phyloP scores from a whole-genome alignment of 2,329 filamentous ascomycete species.

The Aspergillus persii region DNA sequence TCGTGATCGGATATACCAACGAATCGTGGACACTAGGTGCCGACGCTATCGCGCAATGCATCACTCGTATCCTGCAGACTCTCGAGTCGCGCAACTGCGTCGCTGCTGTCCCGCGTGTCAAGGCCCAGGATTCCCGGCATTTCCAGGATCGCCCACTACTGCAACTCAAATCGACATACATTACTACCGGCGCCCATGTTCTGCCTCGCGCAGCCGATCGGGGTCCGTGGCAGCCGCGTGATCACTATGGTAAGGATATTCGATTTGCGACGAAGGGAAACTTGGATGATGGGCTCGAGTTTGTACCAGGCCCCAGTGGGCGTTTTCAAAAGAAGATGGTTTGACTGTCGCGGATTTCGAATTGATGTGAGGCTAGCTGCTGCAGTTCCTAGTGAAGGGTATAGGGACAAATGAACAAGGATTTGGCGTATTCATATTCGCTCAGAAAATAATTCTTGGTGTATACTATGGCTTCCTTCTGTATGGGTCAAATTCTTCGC shows the following conservation, averaged over 20 bases:
- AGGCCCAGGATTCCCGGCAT: not conserved
- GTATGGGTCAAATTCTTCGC: no score
- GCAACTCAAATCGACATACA: constrained; percentile 29
- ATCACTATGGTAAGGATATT: constrained; percentile 24
- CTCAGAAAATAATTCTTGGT: no score
- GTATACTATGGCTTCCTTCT: no score
- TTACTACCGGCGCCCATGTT: constrained; percentile 16
- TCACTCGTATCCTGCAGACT: constrained; percentile 28
- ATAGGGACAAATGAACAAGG: no score
- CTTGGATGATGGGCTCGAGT: constrained; percentile 15
- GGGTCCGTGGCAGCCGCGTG: constrained; percentile 27
- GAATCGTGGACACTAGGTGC: constrained; percentile 40
- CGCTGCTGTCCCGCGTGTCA: constrained; percentile 15
- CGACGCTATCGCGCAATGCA: constrained; percentile 30
- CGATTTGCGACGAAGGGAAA: constrained; percentile 24
- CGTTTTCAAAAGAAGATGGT: no score
- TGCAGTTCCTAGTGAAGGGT: no score
- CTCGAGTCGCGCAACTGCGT: constrained; percentile 12
- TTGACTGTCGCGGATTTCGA: no score
- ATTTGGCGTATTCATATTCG: no score
- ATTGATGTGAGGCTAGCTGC: no score
- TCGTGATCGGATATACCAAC: constrained; percentile 36
- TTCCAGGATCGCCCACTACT: constrained; percentile 2
- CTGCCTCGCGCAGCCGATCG: constrained; percentile 26
- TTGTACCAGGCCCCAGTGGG: no score